A percentile compares a stretch with the other conserved stretches of the same genome.
Conservation (phyloP, 768 basidiomycete genomes). For the Pleurotus salmoneostramineus region DNA sequence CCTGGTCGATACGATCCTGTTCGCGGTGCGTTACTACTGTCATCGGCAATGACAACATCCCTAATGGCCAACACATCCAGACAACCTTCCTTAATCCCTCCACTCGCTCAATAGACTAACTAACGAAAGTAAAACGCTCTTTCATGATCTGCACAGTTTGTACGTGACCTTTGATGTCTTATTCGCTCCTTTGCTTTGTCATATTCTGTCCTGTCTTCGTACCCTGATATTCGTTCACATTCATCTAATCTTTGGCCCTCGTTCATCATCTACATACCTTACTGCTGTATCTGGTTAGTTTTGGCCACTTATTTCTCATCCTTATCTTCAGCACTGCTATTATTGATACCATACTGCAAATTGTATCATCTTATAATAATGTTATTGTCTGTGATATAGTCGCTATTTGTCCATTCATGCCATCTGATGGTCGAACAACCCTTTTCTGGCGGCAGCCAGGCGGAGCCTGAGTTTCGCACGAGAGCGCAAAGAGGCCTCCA, state of each 20-base stretch:
- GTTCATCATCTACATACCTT: not conserved
- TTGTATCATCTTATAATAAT: slow-evolving; percentile 1
- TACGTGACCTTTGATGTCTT: slow-evolving; percentile 1
- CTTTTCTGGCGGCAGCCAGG: slow-evolving; percentile 39
- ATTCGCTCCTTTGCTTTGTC: not conserved
- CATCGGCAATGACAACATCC: slow-evolving; percentile 11
- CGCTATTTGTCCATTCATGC: not conserved
- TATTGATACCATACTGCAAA: not conserved
- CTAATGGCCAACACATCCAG: not conserved
- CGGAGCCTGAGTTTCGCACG: slow-evolving; percentile 45
- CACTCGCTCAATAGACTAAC: not conserved
- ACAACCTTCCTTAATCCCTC: not conserved
- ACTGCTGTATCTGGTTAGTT: slow-evolving; percentile 6
- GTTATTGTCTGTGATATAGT: not conserved
- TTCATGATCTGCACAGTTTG: not conserved
- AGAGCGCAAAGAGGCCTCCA: slow-evolving; percentile 42
- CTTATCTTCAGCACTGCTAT: slow-evolving; percentile 1
- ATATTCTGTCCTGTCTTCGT: slow-evolving; percentile 1
- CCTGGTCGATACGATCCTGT: slow-evolving; percentile 50
- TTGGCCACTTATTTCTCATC: not conserved
- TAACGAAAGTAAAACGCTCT: slow-evolving; percentile 5
- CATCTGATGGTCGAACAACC: not conserved
- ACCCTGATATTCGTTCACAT: not conserved
- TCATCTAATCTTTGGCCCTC: not conserved
- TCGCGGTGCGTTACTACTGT: slow-evolving; percentile 36